Percentiles rank a stretch among this genome's conserved stretches.
Evolutionary conservation across 1,284 basidiomycete genomes (phyloP).

Genomic region (Malassezia arunalokei): DNA sequence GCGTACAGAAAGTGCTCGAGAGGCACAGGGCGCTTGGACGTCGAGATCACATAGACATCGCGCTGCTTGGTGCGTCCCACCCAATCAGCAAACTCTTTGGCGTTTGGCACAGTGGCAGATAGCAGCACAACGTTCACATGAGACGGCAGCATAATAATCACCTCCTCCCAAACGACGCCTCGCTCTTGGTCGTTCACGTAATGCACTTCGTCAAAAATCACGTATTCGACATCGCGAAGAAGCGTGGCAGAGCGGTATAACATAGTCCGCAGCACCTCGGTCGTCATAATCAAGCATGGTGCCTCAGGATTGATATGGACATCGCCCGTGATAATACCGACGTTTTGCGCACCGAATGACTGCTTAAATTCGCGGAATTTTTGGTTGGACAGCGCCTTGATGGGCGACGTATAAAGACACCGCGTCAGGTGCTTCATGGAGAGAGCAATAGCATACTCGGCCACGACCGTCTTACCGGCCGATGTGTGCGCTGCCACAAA

Average conservation of each 20-base stretch:
- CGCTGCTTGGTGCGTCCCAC: slow-evolving; percentile 98
- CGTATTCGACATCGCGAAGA: slow-evolving; percentile 96
- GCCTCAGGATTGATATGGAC: slow-evolving; percentile 99
- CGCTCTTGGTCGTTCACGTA: slow-evolving; percentile 99
- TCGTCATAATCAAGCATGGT: slow-evolving; percentile 74
- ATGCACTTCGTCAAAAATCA: slow-evolving; percentile 99
- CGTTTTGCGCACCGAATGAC: slow-evolving; percentile 78
- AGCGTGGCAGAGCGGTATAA: slow-evolving; percentile 68
- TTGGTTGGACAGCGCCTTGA: slow-evolving; percentile 96
- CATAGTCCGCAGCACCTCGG: slow-evolving; percentile 98
- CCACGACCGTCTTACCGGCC: slow-evolving; percentile 98
- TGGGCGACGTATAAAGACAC: slow-evolving; percentile 96
- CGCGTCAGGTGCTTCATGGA: slow-evolving; percentile 97
- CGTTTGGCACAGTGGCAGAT: slow-evolving; percentile 95
- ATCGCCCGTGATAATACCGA: slow-evolving; percentile 95
- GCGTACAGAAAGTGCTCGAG: slow-evolving; percentile 95
- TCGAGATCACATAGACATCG: slow-evolving; percentile 97
- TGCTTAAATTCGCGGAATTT: slow-evolving; percentile 98
- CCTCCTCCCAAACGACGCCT: slow-evolving; percentile 99
- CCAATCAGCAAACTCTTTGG: slow-evolving; percentile 97
- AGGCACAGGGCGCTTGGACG: slow-evolving; percentile 87
- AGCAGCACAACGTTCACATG: slow-evolving; percentile 56
- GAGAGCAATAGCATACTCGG: slow-evolving; percentile 93
- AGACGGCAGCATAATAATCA: slow-evolving; percentile 60
- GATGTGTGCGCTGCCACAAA: slow-evolving; percentile 98